Base-by-base conservation (phyloP, 768 basidiomycete species). In the Suillus paluster region DNA sequence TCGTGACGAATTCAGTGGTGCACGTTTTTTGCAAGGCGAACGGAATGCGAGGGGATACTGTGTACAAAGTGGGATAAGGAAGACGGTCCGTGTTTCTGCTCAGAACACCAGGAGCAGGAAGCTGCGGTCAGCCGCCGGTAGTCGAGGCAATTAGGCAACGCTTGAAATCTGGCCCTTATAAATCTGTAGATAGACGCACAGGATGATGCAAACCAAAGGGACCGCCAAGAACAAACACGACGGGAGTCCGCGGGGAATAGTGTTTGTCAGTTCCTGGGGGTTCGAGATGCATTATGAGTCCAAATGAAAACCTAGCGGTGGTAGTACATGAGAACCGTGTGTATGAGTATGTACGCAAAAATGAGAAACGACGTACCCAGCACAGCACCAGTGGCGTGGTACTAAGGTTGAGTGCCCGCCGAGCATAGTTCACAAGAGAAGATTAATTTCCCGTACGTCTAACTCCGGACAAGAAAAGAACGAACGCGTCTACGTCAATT, bases 381-480 rank as follows among this genome's bases (percentile, higher is more conserved):
- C 25, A 27, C 9, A 48, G 46, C 10, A n/a, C 49, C 17, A 27
- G 48, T 19, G 27, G 46, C 25, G 15, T 4, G 15, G 46, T 17
- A n/a, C n/a, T n/a, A 25, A 25, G 25, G 25, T 49, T 49, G 27
- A 49, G 48, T 49, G 25, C 15, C 17, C 27, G 17, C 48, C 48
- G 48, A 49, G 48, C 27, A 49, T 49, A 30, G 46, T 27, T 8
- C 4, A 49, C 5, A 19, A n/a, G 30, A 50, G 49, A 50, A 50
- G 19, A 50, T 50, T 50, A 50, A 50, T 30, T 54, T 54, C 53
- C 53, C 53, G 15, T 23, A 17, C 19, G 19, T 50, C 17, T 30
- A 49, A 49, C 25, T 53, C 21, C 9, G 33, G 33, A 38, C 15
- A 36, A 36, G 21, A 36, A 53, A 36, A 38, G 23, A 55, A 17